These are phyloP conservation scores for Chamaecyparis obtusa DNA, from an alignment of 75 land plant species.

Conservation along the genomic window DNA sequence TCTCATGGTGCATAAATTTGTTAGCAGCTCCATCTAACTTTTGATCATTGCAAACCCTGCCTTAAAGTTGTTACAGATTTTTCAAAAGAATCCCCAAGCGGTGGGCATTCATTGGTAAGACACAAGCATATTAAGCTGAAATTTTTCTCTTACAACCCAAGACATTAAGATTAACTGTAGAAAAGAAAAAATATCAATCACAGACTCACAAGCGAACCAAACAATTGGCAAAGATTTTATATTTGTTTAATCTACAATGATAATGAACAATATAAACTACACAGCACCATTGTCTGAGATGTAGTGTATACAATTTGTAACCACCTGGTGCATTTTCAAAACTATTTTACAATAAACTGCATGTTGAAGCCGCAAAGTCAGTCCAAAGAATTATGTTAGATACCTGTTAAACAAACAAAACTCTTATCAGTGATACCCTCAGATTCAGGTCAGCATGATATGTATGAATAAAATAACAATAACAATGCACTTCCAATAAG, in stretches of 20 bases:
- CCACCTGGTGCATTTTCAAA: constrained; percentile 5
- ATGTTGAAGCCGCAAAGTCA: constrained; percentile 8
- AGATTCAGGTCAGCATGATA: neutral
- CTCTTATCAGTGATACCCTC: neutral
- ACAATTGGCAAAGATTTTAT: neutral
- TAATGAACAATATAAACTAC: constrained; percentile 9
- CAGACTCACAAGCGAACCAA: neutral
- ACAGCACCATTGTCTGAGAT: neutral
- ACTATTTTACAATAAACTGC: neutral
- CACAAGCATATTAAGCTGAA: neutral
- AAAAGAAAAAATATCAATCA: neutral
- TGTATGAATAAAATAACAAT: neutral
- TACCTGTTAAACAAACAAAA: constrained; percentile 8
- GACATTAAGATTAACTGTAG: neutral
- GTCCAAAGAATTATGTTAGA: constrained; percentile 8
- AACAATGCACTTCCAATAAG: neutral
- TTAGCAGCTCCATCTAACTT: neutral
- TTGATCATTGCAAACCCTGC: neutral
- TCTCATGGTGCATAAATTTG: neutral
- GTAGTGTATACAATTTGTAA: neutral
- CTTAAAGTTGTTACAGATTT: neutral
- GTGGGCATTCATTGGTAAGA: neutral
- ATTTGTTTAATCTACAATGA: neutral
- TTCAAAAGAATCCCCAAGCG: neutral
- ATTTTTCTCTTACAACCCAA: constrained; percentile 1